Conservation (phyloP, 805 yeast genomes). For the Yarrowia keelungensis region DNA sequence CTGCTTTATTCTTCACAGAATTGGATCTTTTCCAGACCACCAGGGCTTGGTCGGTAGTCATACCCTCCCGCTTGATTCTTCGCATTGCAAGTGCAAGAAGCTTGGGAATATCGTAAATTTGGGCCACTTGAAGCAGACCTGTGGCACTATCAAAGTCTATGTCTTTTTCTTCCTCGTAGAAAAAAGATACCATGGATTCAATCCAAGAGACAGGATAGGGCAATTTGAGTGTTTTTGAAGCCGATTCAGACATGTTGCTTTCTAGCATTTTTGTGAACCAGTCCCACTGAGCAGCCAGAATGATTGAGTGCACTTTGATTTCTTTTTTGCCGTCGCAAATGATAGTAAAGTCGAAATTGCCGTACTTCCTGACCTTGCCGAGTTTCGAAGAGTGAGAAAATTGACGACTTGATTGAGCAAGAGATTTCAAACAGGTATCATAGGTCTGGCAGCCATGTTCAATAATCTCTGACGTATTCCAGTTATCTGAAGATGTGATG, state of each 20-base stretch:
- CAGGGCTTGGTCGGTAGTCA: not conserved
- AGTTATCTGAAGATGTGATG: no score
- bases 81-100: not conserved
- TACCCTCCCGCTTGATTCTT: not conserved
- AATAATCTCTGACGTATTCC: no score
- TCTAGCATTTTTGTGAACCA: not conserved
- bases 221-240: not conserved
- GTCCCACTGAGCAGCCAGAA: not conserved
- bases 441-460: no score
- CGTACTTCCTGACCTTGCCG: not conserved
- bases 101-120: constrained; percentile 2
- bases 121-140: not conserved
- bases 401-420: not conserved
- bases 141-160: not conserved
- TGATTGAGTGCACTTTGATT: not conserved
- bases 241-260: not conserved
- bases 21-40: not conserved
- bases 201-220: not conserved
- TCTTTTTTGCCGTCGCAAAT: not conserved
- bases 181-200: not conserved
- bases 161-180: not conserved
- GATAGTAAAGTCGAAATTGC: not conserved
- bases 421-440: no score
- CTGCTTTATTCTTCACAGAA: not conserved
- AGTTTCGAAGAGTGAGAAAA: not conserved